A percentile compares a stretch with the other conserved stretches of the same genome.
Evolutionary conservation across 2,329 filamentous ascomycete species (phyloP).

Genomic region (Cercospora berteroae): DNA sequence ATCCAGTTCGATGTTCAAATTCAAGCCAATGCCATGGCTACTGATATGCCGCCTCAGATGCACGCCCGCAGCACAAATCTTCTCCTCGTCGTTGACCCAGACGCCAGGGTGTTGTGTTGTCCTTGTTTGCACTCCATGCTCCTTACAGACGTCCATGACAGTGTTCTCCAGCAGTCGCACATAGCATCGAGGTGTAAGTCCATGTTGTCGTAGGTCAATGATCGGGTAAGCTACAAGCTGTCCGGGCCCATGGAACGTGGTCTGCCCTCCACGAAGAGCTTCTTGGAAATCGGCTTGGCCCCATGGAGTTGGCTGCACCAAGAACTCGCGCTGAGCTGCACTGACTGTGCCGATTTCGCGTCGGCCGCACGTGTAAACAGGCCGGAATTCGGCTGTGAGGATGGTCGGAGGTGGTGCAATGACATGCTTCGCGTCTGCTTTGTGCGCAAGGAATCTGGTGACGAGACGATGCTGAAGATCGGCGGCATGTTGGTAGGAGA

Average conservation of each 20-base stretch:
- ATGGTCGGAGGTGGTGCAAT: conserved; percentile 56
- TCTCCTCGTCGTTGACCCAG: conserved; percentile 62
- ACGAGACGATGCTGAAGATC: conserved; percentile 58
- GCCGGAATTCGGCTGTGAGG: conserved; percentile 76
- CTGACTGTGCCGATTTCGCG: conserved; percentile 63
- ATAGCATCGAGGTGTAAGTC: conserved; percentile 70
- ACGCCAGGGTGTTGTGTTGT: conserved; percentile 79
- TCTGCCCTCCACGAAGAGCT: conserved; percentile 81
- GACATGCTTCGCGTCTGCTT: conserved; percentile 45
- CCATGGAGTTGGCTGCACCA: conserved; percentile 35
- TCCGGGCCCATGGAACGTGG: conserved; percentile 92
- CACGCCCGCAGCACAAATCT: conserved; percentile 91
- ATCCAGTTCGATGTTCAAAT: conserved; percentile 63
- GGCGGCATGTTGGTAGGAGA: conserved; percentile 56
- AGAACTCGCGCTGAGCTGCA: conserved; percentile 44
- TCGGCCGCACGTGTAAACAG: conserved; percentile 87
- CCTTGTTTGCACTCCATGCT: conserved; percentile 61
- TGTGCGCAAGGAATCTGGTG: conserved; percentile 59
- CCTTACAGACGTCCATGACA: conserved; percentile 63
- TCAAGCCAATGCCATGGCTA: conserved; percentile 79
- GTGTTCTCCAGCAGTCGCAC: conserved; percentile 74
- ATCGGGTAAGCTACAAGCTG: conserved; percentile 92
- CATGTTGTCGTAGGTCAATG: conserved; percentile 70
- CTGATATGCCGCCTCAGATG: conserved; percentile 81
- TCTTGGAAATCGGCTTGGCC: conserved; percentile 62